A percentile compares a stretch with the other conserved stretches of the same genome.
phyloP scores from a whole-genome alignment of 2,329 filamentous ascomycete species.

The Waltergamsia citrina region DNA sequence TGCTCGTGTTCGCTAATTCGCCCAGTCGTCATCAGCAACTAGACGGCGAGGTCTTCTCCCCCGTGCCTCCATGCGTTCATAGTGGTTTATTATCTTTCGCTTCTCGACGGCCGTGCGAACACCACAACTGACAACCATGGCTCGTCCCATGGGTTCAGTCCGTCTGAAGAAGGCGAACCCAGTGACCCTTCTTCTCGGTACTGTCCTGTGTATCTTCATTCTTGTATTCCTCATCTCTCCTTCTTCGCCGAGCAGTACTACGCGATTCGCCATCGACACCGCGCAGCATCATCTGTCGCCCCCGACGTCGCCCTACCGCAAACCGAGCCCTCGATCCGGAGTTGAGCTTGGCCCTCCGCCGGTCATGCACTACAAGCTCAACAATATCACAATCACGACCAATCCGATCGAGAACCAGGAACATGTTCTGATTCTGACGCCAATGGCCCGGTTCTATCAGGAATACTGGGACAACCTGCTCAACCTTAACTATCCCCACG shows the following conservation, averaged over 20 bases:
- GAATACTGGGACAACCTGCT: constrained; percentile 93
- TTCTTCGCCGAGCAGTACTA: constrained; percentile 29
- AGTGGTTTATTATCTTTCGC: too few species aligned
- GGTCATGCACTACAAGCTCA: constrained; percentile 88
- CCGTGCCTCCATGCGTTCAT: too few species aligned
- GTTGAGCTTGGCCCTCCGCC: constrained; percentile 53
- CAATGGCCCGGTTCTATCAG: constrained; percentile 86
- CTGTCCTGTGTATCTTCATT: constrained; percentile 63
- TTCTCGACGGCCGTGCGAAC: too few species aligned
- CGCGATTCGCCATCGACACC: constrained; percentile 35
- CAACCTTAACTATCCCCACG: constrained; percentile 78
- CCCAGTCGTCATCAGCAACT: too few species aligned
- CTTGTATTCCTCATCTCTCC: constrained; percentile 52
- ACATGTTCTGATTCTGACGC: constrained; percentile 83
- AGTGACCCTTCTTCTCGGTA: constrained; percentile 63
- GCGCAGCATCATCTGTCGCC: constrained; percentile 33
- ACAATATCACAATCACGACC: constrained; percentile 78
- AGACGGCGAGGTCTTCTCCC: too few species aligned
- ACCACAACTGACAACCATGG: constrained; percentile 31
- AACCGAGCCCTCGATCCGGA: constrained; percentile 22
- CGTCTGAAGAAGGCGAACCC: constrained; percentile 76
- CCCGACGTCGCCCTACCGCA: constrained; percentile 32
- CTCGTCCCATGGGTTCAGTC: constrained; percentile 50
- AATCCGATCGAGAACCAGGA: constrained; percentile 73
- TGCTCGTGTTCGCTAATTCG: too few species aligned